Evolutionary conservation across 257 asterid genomes (phyloP).

Genomic region (Capsicum chinense): DNA sequence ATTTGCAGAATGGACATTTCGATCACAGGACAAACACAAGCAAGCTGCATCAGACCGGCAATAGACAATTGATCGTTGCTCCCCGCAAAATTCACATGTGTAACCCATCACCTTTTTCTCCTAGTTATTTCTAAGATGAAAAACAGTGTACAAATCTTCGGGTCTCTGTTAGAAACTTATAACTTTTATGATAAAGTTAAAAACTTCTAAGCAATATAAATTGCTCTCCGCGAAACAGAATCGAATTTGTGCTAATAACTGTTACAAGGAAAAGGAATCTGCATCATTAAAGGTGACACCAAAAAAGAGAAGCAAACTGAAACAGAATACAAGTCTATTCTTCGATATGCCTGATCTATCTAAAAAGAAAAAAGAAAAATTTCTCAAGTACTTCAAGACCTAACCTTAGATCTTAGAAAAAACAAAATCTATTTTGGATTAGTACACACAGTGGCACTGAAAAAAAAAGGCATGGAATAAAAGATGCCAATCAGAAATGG

Average conservation of each 20-base stretch:
- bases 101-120: constrained; percentile 56
- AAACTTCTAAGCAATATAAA: neutral
- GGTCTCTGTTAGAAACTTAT: constrained; percentile 15
- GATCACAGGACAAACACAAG: constrained; percentile 88
- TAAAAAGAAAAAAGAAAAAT: neutral
- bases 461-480: constrained; percentile 30
- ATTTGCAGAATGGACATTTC: constrained; percentile 86
- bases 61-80: constrained; percentile 68
- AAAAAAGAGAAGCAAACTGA: constrained; percentile 4
- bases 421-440: neutral
- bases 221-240: neutral
- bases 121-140: constrained; percentile 1
- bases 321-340: neutral
- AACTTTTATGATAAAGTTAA: neutral
- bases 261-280: constrained; percentile 25
- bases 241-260: neutral
- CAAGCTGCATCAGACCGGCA: constrained; percentile 89
- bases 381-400: constrained; percentile 7
- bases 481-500: constrained; percentile 41
- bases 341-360: neutral
- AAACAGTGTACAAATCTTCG: constrained; percentile 28
- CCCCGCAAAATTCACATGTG: constrained; percentile 85
- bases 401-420: constrained; percentile 34
- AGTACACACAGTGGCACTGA: constrained; percentile 16
- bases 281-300: neutral